Evolutionary conservation across 805 yeast genomes (phyloP).

Genomic region (Candida orba): DNA sequence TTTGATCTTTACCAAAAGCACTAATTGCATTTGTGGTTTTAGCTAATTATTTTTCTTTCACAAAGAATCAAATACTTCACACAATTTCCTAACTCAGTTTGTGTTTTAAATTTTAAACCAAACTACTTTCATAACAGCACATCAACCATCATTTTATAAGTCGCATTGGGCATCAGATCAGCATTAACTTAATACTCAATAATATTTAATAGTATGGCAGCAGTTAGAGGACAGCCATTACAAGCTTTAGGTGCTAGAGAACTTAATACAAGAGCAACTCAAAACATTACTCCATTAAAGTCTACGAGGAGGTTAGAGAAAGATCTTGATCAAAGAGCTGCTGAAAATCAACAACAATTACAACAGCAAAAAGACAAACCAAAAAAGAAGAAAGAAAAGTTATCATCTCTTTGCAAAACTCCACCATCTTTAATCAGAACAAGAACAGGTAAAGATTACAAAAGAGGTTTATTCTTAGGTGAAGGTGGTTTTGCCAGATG

Average conservation of each 20-base stretch:
- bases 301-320: constrained; percentile 21
- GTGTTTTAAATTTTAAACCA: background rate
- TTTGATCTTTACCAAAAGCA: background rate
- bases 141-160: background rate
- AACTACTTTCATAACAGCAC: background rate
- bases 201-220: constrained; percentile 18
- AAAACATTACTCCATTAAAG: constrained; percentile 22
- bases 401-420: constrained; percentile 87
- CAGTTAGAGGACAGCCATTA: constrained; percentile 31
- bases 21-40: constrained; percentile 8
- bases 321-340: constrained; percentile 14
- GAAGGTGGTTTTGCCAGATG: constrained; percentile 99
- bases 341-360: constrained; percentile 13
- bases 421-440: constrained; percentile 93
- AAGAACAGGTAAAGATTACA: constrained; percentile 80
- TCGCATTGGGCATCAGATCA: background rate
- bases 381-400: constrained; percentile 80
- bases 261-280: constrained; percentile 26
- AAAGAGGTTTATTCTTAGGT: constrained; percentile 85
- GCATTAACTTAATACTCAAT: no score
- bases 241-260: constrained; percentile 31
- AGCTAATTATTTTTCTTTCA: background rate
- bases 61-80: background rate
- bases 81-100: background rate
- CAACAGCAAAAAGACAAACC: constrained; percentile 26